Conservation (phyloP, 352 stramenopile genomes). For the Phytophthora megakarya region DNA sequence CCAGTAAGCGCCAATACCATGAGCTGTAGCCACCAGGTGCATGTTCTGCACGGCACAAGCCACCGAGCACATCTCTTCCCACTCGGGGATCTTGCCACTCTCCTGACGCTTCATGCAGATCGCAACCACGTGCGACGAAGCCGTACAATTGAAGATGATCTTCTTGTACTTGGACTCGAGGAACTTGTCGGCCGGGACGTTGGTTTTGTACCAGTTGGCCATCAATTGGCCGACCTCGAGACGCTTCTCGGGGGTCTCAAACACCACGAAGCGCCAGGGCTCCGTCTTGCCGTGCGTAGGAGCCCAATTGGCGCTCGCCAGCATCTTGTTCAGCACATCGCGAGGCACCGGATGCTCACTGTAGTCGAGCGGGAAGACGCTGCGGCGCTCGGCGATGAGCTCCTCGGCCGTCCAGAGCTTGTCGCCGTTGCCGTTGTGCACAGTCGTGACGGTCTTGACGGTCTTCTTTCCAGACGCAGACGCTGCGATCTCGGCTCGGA, state of each 20-base stretch:
- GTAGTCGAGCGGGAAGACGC: constrained; percentile 76
- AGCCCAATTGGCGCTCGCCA: constrained; percentile 82
- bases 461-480: constrained; percentile 22
- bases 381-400: constrained; percentile 79
- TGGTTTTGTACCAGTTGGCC: constrained; percentile 71
- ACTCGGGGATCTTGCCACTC: constrained; percentile 79
- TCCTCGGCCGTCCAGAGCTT: constrained; percentile 70
- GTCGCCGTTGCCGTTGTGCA: constrained; percentile 32
- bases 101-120: constrained; percentile 89
- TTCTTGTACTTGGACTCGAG: constrained; percentile 83
- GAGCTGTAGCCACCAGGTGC: constrained; percentile 70
- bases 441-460: constrained; percentile 24
- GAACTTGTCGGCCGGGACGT: constrained; percentile 68
- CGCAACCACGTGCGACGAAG: constrained; percentile 78
- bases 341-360: constrained; percentile 50
- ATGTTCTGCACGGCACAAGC: constrained; percentile 88
- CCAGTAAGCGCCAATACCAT: constrained; percentile 85
- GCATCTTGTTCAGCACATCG: constrained; percentile 74
- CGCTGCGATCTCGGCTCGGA: constrained; percentile 29
- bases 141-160: constrained; percentile 70
- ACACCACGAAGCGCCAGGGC: constrained; percentile 86
- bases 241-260: constrained; percentile 54
- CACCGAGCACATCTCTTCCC: constrained; percentile 79
- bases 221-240: constrained; percentile 68
- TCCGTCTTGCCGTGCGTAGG: constrained; percentile 82